phyloP scores from a whole-genome alignment of 2,329 filamentous ascomycete species.

The Paramyrothecium sp. region DNA sequence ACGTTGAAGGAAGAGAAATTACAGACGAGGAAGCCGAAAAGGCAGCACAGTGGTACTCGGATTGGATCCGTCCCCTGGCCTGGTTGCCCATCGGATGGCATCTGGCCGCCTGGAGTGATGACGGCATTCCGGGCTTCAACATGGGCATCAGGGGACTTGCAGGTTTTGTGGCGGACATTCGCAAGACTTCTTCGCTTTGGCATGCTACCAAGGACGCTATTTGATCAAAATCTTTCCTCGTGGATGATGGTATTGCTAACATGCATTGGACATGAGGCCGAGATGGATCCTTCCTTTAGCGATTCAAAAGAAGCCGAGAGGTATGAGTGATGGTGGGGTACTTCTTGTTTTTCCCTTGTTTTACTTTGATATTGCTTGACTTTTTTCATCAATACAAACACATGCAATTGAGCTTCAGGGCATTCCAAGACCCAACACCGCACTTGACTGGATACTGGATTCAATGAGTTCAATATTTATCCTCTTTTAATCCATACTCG shows the following conservation, averaged over 20 bases:
- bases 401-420: no score
- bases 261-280: neutral
- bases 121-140: neutral
- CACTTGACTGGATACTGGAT: no score
- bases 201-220: neutral
- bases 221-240: neutral
- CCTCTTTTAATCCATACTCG: no score
- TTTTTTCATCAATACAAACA: no score
- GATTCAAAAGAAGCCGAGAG: neutral
- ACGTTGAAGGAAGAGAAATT: neutral
- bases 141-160: neutral
- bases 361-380: no score
- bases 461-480: no score
- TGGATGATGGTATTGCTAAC: neutral
- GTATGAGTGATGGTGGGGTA: no score
- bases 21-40: neutral
- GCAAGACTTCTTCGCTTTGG: neutral
- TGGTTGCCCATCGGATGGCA: constrained; percentile 1
- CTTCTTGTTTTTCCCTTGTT: no score
- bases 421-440: no score
- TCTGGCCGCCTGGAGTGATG: neutral
- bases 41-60: neutral
- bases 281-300: neutral
- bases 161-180: neutral
- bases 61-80: neutral